Base-by-base conservation (phyloP, 805 yeast species). In the Candida nanaspora region DNA sequence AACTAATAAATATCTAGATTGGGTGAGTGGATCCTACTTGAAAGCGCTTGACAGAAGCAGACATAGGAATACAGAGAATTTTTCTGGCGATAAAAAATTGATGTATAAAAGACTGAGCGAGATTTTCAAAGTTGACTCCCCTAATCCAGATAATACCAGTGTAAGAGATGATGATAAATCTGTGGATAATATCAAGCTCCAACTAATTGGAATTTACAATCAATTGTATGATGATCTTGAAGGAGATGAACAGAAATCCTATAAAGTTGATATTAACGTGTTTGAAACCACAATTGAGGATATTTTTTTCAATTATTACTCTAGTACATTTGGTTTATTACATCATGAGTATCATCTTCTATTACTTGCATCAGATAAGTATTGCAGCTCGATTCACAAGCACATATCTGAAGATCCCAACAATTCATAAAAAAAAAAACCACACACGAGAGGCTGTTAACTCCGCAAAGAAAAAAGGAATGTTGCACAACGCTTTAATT, bases 1-100 rank as follows among this genome's bases (percentile, higher is more conserved):
- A 41, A 63, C 70, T 3, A 65, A 65, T 4, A 55, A 63, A 22
- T 82, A 78, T 54, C 54, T 79, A 22, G 61, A 68, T 19, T 75
- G 82, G 78, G 66, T 74, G 39, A 59, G 66, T 38, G 64, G 64
- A 9, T 56, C 55, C 30, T 38, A 37, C 41, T 15, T 23, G 10
- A 6, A 22, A 18, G 7, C 7, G 29, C 13, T 16, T 8, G 20
- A 23, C 6, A 34, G 23, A n/a, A 23, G n/a, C 13, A 10, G 29
- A 15, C 4, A 15, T 10, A 7, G 3, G 2, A 23, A 8, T 23
- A 20, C 21, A 11, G 13, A 7, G 15, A 23, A n/a, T n/a, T n/a
- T n/a, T n/a, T n/a, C n/a, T n/a, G n/a, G n/a, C n/a, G 26, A 34
- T 18, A 46, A 40, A 33, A 37, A 32, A 31, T 36, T 46, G 23